phyloP scores from a whole-genome alignment of 1,284 basidiomycete species.

The Earliella scabrosa region DNA sequence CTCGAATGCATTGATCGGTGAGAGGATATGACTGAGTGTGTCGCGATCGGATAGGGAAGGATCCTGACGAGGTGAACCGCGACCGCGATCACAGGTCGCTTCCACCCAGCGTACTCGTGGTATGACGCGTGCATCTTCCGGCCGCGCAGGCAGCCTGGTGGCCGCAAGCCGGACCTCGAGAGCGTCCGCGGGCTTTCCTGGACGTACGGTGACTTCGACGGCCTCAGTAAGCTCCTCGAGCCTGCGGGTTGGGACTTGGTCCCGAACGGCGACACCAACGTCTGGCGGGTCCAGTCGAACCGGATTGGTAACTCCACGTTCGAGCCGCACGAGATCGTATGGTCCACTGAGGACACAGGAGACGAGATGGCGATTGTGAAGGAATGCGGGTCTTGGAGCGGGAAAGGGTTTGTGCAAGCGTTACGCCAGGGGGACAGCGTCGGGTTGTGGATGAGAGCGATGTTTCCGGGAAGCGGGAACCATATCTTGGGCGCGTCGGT shows the following conservation, averaged over 20 bases:
- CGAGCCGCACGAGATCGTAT: conserved; percentile 1
- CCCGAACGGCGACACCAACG: neutral
- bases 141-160: neutral
- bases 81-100: neutral
- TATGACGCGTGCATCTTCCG: neutral
- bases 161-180: neutral
- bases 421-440: neutral
- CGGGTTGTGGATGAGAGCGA: neutral
- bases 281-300: conserved; percentile 13
- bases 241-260: conserved; percentile 1
- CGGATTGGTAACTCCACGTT: neutral
- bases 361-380: neutral
- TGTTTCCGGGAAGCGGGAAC: neutral
- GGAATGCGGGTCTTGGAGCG: conserved; percentile 1
- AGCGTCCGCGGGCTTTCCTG: neutral
- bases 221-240: neutral
- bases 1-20: too few relatives aligned
- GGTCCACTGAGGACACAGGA: neutral
- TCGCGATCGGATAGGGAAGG: too few relatives aligned
- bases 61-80: neutral
- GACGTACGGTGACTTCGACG: neutral
- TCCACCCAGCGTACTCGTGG: neutral
- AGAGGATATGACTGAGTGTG: too few relatives aligned
- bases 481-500: neutral
- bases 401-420: neutral